Base-by-base conservation (phyloP, 352 stramenopile genomes). In the Thalassiosira gravida region DNA sequence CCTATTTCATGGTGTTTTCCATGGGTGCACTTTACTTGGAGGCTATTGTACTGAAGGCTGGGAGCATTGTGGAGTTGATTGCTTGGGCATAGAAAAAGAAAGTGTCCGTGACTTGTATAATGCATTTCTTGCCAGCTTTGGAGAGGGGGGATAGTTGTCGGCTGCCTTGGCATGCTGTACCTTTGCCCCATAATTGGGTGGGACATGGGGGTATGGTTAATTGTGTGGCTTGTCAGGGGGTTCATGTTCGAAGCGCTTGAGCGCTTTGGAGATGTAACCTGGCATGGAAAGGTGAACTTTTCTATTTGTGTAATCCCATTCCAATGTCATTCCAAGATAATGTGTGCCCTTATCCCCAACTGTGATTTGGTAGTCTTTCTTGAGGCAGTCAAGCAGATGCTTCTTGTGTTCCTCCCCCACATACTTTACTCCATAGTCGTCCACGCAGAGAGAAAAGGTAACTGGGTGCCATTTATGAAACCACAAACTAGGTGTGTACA, bases 401-500 rank as follows among this genome's bases (percentile, higher is more conserved):
- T 77, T 16, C 0, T 39, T 74, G 65, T 83, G 30, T 9, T 56
- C n/a, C 24, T 56, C 22, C 1, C 7, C 20, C 3, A 56, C 47
- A 56, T 56, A 56, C 27, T 56, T 56, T 1, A 76, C 30, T 5
- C 56, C 47, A 42, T 63, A 68, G 35, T 76, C 56, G 37, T 76
- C 42, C 25, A 68, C 57, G 0, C 74, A 66, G 0, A 88, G 46
- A 1, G 57, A 67, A 44, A 88, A 88, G 1, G 2, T 44, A 0
- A 83, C 68, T 14, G 18, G 42, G 6, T 37, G 16, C 0, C 18
- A 63, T 8, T 58, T 67, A 37, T 89, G 67, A 5, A 16, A 46
- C 69, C 73, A 87, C 1, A 86, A 59, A 14, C 82, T 77, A 18
- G 68, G 73, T 22, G 78, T 89, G 32, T 57, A 53, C 13, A n/a